A percentile compares a stretch with the other conserved stretches of the same genome.
phyloP scores from a whole-genome alignment of 345 rosid genomes.

The Hibiscus trionum region DNA sequence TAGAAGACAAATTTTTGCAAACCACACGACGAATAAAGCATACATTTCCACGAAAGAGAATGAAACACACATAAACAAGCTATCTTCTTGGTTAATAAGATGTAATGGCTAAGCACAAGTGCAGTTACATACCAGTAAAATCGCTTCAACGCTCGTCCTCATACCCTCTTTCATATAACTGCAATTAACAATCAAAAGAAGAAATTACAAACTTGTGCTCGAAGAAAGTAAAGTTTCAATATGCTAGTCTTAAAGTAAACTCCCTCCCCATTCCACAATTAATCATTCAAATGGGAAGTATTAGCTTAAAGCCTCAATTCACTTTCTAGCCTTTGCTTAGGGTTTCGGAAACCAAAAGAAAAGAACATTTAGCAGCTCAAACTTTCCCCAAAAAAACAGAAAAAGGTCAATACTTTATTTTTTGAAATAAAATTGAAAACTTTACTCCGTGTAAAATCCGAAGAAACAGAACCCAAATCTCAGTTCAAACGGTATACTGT shows the following conservation, averaged over 20 bases:
- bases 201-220: slow-evolving; percentile 1
- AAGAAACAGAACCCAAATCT: neutral
- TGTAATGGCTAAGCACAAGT: neutral
- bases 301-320: too few relatives aligned
- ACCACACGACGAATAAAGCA: neutral
- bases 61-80: neutral
- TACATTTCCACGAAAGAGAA: too few relatives aligned
- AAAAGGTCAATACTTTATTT: too few relatives aligned
- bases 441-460: neutral
- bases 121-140: slow-evolving; percentile 59
- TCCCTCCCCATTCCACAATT: neutral
- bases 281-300: neutral
- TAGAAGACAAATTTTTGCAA: neutral
- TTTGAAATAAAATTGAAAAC: neutral
- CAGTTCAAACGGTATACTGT: neutral
- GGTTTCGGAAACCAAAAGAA: neutral
- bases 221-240: neutral
- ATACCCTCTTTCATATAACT: slow-evolving; percentile 97
- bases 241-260: neutral
- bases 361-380: neutral
- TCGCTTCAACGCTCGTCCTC: slow-evolving; percentile 93
- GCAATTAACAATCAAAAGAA: slow-evolving; percentile 18
- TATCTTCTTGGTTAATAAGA: neutral
- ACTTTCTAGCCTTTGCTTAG: neutral
- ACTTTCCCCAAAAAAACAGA: neutral